Evolutionary conservation across 176 grass and related monocot genomes (phyloP).

Genomic region (Hsuehochloa calcarea): DNA sequence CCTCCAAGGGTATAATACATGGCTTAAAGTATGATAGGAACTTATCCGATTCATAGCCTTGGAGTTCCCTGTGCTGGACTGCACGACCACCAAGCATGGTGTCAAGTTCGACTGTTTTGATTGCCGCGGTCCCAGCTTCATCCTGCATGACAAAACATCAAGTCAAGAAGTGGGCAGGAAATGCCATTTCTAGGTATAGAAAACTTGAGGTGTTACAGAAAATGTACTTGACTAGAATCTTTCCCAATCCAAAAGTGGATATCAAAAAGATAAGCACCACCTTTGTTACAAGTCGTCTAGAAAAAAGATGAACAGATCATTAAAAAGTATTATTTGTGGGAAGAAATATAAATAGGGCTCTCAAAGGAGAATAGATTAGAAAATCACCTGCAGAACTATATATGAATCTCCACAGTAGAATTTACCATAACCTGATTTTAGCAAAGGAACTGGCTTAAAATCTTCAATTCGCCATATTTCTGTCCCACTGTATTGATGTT

Average conservation of each 20-base stretch:
- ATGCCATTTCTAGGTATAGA: constrained; percentile 10
- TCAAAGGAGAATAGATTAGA: constrained; percentile 1
- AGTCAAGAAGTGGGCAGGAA: constrained; percentile 6
- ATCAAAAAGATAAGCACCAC: constrained; percentile 66
- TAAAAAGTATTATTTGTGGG: neutral
- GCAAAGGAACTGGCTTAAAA: constrained; percentile 84
- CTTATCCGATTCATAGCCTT: constrained; percentile 92
- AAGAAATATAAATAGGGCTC: neutral
- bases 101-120: constrained; percentile 95
- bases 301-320: constrained; percentile 19
- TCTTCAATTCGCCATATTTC: constrained; percentile 97
- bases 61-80: constrained; percentile 92
- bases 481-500: constrained; percentile 61
- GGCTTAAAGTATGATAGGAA: constrained; percentile 96
- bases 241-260: constrained; percentile 94
- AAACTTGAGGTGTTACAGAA: neutral
- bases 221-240: constrained; percentile 76
- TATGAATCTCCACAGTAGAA: constrained; percentile 98
- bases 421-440: constrained; percentile 84
- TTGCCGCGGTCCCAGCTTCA: constrained; percentile 95
- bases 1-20: constrained; percentile 97
- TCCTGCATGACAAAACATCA: constrained; percentile 54
- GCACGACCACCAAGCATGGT: constrained; percentile 87
- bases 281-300: constrained; percentile 68
- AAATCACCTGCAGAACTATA: constrained; percentile 81